phyloP scores from a whole-genome alignment of 495 filamentous ascomycete species.

The Aspergillus nanangensis region DNA sequence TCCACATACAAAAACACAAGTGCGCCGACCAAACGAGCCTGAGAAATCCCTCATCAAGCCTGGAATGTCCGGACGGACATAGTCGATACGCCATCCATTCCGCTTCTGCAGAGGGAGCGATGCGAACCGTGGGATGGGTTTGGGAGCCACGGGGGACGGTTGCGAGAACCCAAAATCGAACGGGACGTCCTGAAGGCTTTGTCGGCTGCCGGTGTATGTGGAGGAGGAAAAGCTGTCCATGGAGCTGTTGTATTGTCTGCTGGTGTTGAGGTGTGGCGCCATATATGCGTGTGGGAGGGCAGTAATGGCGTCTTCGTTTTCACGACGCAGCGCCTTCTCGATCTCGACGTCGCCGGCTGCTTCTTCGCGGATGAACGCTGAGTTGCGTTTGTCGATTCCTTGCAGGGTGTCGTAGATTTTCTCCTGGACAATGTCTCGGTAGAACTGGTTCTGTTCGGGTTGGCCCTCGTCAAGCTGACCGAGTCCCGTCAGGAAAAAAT shows the following conservation, averaged over 20 bases:
- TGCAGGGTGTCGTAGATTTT: constrained; percentile 79
- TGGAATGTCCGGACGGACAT: constrained; percentile 83
- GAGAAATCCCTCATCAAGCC: constrained; percentile 80
- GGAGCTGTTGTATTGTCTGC: constrained; percentile 6
- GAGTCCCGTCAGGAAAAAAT: constrained; percentile 79
- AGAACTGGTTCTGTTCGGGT: constrained; percentile 56
- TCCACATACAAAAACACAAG: constrained; percentile 92
- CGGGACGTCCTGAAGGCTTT: constrained; percentile 8
- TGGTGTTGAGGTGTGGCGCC: constrained; percentile 24
- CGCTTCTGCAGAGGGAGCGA: constrained; percentile 67
- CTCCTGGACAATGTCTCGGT: constrained; percentile 63
- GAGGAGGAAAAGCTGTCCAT: background rate
- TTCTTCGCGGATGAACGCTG: constrained; percentile 73
- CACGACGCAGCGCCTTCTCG: constrained; percentile 74
- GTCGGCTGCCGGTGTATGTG: constrained; percentile 3
- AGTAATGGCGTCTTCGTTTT: constrained; percentile 81
- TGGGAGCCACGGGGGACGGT: constrained; percentile 1
- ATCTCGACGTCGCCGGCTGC: constrained; percentile 73
- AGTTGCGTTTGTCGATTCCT: constrained; percentile 76
- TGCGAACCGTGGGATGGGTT: constrained; percentile 69
- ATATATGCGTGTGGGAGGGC: constrained; percentile 61
- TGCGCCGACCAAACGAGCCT: constrained; percentile 71
- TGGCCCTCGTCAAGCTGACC: constrained; percentile 22
- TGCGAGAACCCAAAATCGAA: constrained; percentile 33
- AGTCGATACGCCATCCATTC: constrained; percentile 85